Conservation (phyloP, 106 monocot species). For the Allium cepa region DNA sequence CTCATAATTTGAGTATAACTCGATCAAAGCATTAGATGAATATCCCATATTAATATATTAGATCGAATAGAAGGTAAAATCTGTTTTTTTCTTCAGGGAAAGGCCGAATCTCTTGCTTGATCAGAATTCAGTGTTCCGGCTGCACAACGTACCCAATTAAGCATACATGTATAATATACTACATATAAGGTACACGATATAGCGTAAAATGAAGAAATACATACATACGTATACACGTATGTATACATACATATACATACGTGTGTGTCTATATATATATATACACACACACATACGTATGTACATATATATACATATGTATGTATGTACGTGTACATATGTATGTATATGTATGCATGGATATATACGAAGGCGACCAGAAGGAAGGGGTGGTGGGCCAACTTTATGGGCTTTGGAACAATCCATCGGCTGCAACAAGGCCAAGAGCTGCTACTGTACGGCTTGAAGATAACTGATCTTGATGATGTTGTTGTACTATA, state of each 20-base stretch:
- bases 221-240: too few species aligned
- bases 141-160: conserved; percentile 4
- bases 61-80: conserved; percentile 44
- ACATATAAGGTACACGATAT: not conserved
- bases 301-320: too few species aligned
- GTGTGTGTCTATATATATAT: too few species aligned
- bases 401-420: too few species aligned
- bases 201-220: not conserved
- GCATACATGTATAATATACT: not conserved
- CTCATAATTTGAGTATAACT: conserved; percentile 49
- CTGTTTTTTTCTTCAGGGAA: conserved; percentile 30
- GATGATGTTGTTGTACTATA: too few species aligned
- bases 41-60: not conserved
- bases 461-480: not conserved
- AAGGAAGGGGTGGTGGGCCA: too few species aligned
- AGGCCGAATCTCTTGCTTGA: conserved; percentile 51
- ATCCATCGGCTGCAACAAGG: too few species aligned
- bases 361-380: not conserved
- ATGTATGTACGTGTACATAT: too few species aligned
- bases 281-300: too few species aligned
- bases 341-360: not conserved
- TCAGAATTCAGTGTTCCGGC: conserved; percentile 83
- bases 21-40: conserved; percentile 41
- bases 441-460: too few species aligned
- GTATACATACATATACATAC: too few species aligned